Conservation (phyloP, 768 basidiomycete genomes). For the Cyclocybe aegerita region DNA sequence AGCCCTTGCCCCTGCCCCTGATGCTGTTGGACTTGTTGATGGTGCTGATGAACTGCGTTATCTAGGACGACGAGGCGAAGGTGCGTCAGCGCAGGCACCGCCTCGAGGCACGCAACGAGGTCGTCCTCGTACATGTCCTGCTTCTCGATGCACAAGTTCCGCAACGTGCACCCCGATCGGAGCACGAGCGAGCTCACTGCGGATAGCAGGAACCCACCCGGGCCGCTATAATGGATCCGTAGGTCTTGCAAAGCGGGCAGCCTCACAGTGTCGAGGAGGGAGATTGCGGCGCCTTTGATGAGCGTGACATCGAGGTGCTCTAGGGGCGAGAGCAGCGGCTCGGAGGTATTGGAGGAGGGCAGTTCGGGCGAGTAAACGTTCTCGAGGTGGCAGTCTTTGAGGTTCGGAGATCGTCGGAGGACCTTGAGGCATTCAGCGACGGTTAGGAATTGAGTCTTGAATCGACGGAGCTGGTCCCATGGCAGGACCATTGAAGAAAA, state of each 20-base stretch:
- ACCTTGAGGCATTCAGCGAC: slow-evolving; percentile 21
- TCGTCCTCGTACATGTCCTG: slow-evolving; percentile 10
- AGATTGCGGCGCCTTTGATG: slow-evolving; percentile 18
- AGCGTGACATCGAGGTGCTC: slow-evolving; percentile 17
- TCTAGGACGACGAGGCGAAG: slow-evolving; percentile 7
- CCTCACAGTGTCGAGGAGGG: slow-evolving; percentile 16
- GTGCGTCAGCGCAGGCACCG: slow-evolving; percentile 11
- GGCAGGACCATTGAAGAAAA: slow-evolving; percentile 20
- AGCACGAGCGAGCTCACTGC: slow-evolving; percentile 13
- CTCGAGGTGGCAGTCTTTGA: slow-evolving; percentile 20
- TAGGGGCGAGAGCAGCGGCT: slow-evolving; percentile 10
- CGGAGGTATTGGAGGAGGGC: background rate
- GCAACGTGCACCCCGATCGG: slow-evolving; percentile 15
- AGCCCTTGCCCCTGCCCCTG: too few species aligned
- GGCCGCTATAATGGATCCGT: slow-evolving; percentile 14
- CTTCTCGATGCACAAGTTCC: slow-evolving; percentile 12
- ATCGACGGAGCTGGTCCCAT: slow-evolving; percentile 19
- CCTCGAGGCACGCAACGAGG: slow-evolving; percentile 14
- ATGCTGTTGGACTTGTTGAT: background rate
- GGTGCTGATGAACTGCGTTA: background rate
- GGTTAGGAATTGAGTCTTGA: slow-evolving; percentile 22
- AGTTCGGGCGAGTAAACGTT: slow-evolving; percentile 19
- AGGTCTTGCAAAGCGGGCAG: slow-evolving; percentile 19
- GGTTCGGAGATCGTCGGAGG: slow-evolving; percentile 15
- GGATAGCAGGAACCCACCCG: slow-evolving; percentile 9